Evolutionary conservation across 768 basidiomycete genomes (phyloP).

Genomic region (Porpolomopsis calyptriformis): DNA sequence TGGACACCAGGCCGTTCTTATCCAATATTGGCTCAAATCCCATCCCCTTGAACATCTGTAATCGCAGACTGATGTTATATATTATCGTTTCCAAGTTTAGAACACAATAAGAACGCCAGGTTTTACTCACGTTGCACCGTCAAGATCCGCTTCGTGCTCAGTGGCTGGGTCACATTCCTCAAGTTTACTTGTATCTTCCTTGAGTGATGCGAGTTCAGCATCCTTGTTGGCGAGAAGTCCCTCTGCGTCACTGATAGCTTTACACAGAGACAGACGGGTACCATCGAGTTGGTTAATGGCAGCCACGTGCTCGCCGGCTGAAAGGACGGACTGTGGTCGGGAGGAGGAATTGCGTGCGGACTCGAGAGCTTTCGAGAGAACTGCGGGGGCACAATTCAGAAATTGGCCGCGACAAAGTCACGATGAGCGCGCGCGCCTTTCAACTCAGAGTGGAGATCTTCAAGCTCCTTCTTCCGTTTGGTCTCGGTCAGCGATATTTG

Average conservation of each 20-base stretch:
- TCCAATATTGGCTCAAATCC: constrained; percentile 61
- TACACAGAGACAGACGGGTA: constrained; percentile 53
- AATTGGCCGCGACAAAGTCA: background rate
- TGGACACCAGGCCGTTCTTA: constrained; percentile 37
- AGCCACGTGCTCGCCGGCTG: constrained; percentile 48
- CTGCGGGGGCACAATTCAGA: constrained; percentile 23
- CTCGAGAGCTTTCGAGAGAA: constrained; percentile 53
- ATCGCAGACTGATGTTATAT: constrained; percentile 38
- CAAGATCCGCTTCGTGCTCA: constrained; percentile 60
- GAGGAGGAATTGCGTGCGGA: constrained; percentile 61
- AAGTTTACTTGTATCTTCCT: constrained; percentile 48
- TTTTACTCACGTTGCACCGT: constrained; percentile 51
- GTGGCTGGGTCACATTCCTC: constrained; percentile 64
- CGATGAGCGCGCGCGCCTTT: constrained; percentile 37
- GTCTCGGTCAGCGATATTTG: constrained; percentile 49
- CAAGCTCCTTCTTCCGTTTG: constrained; percentile 53
- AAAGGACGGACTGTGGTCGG: constrained; percentile 59
- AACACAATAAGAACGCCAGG: background rate
- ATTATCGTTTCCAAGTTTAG: background rate
- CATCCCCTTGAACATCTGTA: constrained; percentile 58
- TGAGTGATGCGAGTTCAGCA: constrained; percentile 56
- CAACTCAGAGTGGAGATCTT: constrained; percentile 53
- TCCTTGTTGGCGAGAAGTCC: constrained; percentile 54
- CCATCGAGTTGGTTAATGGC: constrained; percentile 57
- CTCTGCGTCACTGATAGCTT: constrained; percentile 68